A percentile compares a stretch with the other conserved stretches of the same genome.
These are phyloP conservation scores for Fusarium illudens DNA, from an alignment of 2,329 filamentous ascomycete species.

Conservation along the genomic window DNA sequence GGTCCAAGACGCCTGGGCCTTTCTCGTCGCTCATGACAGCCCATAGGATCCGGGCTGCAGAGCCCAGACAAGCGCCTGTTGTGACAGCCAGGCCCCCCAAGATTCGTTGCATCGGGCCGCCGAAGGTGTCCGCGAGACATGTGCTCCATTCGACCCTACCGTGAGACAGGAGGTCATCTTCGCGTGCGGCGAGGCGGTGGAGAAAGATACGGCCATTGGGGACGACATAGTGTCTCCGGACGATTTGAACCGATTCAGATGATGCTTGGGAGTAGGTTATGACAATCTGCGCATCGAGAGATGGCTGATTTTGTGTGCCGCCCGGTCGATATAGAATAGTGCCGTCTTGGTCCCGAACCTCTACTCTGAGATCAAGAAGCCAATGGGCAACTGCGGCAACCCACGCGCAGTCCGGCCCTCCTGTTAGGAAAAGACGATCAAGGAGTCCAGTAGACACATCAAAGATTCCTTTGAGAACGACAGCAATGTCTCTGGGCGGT, in stretches of 20 bases:
- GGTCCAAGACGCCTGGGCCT: neutral
- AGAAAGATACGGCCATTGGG: no score
- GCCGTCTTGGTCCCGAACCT: neutral
- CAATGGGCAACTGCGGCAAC: neutral
- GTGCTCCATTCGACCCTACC: neutral
- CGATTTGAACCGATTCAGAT: neutral
- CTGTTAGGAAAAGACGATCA: neutral
- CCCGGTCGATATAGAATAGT: neutral
- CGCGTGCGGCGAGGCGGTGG: neutral
- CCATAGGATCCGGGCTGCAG: neutral
- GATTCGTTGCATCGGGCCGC: neutral
- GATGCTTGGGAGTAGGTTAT: neutral
- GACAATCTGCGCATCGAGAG: neutral
- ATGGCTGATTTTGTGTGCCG: neutral
- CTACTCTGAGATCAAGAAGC: neutral
- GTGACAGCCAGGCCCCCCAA: neutral
- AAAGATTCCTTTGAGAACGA: neutral
- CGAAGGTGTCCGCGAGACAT: neutral
- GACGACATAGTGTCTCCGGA: neutral
- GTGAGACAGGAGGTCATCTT: neutral
- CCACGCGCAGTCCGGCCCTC: neutral
- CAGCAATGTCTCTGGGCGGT: neutral
- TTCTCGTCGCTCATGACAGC: neutral
- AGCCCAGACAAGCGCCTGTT: neutral
- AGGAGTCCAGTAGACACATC: neutral